Evolutionary conservation across 2,329 filamentous ascomycete species (phyloP).

Genomic region (Xylaria sp.): DNA sequence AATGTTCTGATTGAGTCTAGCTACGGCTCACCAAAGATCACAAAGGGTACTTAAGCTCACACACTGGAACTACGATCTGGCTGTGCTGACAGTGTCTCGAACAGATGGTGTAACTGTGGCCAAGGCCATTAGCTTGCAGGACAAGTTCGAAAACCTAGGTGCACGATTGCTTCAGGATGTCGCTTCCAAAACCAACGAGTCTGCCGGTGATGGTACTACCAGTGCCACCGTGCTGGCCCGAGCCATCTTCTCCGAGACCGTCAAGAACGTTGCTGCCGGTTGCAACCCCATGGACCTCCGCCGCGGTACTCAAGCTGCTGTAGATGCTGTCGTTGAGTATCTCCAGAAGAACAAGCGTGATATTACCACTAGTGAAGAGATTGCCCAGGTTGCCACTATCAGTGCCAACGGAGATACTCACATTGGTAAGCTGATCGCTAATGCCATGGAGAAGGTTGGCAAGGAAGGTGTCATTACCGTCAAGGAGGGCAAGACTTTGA

Average conservation of each 20-base stretch:
- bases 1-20: constrained; percentile 99
- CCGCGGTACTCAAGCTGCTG: constrained; percentile 95
- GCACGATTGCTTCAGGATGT: constrained; percentile 97
- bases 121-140: constrained; percentile 90
- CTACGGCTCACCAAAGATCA: constrained; percentile 99
- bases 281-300: constrained; percentile 99
- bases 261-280: constrained; percentile 99
- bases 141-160: constrained; percentile 99
- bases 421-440: constrained; percentile 95
- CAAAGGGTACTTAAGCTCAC: constrained; percentile 77
- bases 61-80: background rate
- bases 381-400: constrained; percentile 98
- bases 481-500: constrained; percentile 99
- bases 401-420: constrained; percentile 96
- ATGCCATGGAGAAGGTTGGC: constrained; percentile 99
- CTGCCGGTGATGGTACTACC: constrained; percentile 97
- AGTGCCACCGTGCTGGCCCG: constrained; percentile 96
- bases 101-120: constrained; percentile 89
- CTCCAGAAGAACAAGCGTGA: constrained; percentile 96
- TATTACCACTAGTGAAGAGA: constrained; percentile 96
- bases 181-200: constrained; percentile 99
- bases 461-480: constrained; percentile 99
- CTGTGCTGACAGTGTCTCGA: constrained; percentile 38
- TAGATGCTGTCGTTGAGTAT: constrained; percentile 93
- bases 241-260: constrained; percentile 99